phyloP scores from a whole-genome alignment of 2,329 filamentous ascomycete genomes.

The Blastomyces silverae region DNA sequence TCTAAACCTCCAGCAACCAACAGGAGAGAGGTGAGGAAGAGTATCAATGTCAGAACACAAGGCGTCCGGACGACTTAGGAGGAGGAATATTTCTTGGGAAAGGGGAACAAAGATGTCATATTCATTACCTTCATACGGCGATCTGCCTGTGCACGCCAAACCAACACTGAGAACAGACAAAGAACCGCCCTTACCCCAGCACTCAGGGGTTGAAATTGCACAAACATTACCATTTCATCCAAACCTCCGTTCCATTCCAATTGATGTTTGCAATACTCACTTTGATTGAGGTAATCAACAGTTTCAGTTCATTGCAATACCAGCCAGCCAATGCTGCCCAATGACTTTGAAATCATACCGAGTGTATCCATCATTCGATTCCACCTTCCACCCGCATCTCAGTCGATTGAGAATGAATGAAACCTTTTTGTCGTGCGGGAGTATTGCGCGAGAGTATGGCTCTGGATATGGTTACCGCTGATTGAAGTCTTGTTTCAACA shows the following conservation, averaged over 20 bases:
- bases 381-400: background rate
- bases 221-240: background rate
- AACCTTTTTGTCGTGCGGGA: background rate
- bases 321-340: background rate
- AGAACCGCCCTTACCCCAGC: background rate
- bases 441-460: background rate
- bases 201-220: background rate
- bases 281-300: background rate
- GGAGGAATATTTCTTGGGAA: background rate
- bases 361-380: background rate
- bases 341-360: background rate
- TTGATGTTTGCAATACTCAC: background rate
- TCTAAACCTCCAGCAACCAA: background rate
- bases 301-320: background rate
- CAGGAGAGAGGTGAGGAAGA: background rate
- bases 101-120: background rate
- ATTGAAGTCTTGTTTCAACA: background rate
- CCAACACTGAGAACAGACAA: background rate
- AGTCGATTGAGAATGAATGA: background rate
- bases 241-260: background rate
- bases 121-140: background rate
- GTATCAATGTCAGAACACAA: background rate
- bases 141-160: background rate
- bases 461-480: background rate
- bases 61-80: background rate